These are phyloP conservation scores for Trichocladium antarcticum DNA, from an alignment of 495 filamentous ascomycete genomes.

Conservation along the genomic window DNA sequence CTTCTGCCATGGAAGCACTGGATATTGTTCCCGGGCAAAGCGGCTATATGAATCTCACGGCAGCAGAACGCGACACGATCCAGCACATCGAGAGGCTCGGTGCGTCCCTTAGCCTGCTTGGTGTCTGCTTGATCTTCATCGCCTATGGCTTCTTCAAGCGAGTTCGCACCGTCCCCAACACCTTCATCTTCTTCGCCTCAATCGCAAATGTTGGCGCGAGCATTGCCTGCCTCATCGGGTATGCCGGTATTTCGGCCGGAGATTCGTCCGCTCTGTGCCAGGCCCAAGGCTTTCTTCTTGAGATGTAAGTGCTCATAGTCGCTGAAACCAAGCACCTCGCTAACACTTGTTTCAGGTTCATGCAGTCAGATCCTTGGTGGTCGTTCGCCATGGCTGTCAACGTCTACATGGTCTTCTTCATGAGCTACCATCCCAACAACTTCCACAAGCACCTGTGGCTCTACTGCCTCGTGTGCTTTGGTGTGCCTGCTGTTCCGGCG, in stretches of 20 bases:
- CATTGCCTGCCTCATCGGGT: constrained; percentile 61
- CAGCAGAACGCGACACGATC: constrained; percentile 22
- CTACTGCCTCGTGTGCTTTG: constrained; percentile 64
- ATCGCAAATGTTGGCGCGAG: constrained; percentile 73
- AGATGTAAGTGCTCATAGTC: constrained; percentile 38
- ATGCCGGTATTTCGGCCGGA: constrained; percentile 43
- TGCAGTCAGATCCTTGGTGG: constrained; percentile 50
- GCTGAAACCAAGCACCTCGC: constrained; percentile 25
- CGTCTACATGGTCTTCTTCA: constrained; percentile 76
- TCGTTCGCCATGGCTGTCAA: constrained; percentile 74
- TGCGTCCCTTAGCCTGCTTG: constrained; percentile 52
- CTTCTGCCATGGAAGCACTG: constrained; percentile 13
- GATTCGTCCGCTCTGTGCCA: constrained; percentile 50
- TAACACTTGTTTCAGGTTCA: constrained; percentile 33
- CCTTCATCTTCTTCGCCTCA: constrained; percentile 71
- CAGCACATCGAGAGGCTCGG: constrained; percentile 36
- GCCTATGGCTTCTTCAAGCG: constrained; percentile 51
- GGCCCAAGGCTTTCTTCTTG: constrained; percentile 65
- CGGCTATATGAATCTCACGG: constrained; percentile 27
- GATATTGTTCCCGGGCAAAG: constrained; percentile 11
- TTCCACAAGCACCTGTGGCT: constrained; percentile 57
- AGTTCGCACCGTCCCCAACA: constrained; percentile 68
- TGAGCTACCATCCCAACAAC: constrained; percentile 51
- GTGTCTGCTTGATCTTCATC: constrained; percentile 57
- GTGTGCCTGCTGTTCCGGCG: constrained; percentile 58